Evolutionary conservation across 1,139 yeast species (phyloP).

Genomic region (Candida mesenterica): DNA sequence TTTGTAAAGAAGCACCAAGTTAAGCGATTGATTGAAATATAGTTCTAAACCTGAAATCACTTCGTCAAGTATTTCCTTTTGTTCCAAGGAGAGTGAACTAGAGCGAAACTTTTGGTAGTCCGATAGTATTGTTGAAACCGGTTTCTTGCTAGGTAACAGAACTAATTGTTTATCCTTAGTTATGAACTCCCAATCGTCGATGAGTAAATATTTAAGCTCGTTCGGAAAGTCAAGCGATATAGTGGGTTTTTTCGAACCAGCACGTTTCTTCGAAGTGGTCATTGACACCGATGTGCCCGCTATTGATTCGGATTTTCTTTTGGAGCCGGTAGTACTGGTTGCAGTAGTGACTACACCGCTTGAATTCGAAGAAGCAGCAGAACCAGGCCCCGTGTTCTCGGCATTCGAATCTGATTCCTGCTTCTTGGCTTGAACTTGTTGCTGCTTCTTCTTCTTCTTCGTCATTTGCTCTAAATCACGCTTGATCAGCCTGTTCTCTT

Average conservation of each 20-base stretch:
- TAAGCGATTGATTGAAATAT: slow-evolving; percentile 78
- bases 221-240: slow-evolving; percentile 14
- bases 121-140: slow-evolving; percentile 51
- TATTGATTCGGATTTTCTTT: neutral
- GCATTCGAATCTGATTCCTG: neutral
- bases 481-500: slow-evolving; percentile 66
- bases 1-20: slow-evolving; percentile 72
- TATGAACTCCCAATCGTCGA: slow-evolving; percentile 90
- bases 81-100: neutral
- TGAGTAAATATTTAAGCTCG: slow-evolving; percentile 63
- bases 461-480: slow-evolving; percentile 55
- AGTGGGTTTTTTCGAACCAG: slow-evolving; percentile 10
- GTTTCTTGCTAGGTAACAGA: slow-evolving; percentile 54
- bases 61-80: slow-evolving; percentile 53
- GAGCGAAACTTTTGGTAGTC: slow-evolving; percentile 31
- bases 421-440: slow-evolving; percentile 1
- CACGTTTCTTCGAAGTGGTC: slow-evolving; percentile 15
- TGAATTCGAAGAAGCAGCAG: neutral
- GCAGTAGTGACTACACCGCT: neutral
- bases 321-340: neutral
- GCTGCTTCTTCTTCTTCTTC: slow-evolving; percentile 14
- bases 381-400: too few species aligned
- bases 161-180: slow-evolving; percentile 77
- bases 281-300: neutral
- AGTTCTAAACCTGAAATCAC: slow-evolving; percentile 63